Conservation (phyloP, 2,329 filamentous ascomycete genomes). For the Trichoderma polysporum region DNA sequence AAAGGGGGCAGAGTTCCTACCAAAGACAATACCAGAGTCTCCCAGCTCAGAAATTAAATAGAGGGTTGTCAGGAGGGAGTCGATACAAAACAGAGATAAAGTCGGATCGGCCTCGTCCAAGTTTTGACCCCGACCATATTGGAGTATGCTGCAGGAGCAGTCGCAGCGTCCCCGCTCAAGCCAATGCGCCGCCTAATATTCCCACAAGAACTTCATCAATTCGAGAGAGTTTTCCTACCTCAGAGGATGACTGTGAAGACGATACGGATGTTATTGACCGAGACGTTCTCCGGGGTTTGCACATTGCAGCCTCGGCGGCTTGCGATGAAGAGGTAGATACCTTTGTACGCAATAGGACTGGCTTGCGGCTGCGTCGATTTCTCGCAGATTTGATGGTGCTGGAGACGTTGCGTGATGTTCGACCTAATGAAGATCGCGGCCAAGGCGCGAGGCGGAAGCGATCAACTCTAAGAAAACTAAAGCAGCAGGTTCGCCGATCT, state of each 20-base stretch:
- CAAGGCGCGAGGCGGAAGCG: conserved; percentile 32
- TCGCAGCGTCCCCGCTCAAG: conserved; percentile 28
- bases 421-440: conserved; percentile 27
- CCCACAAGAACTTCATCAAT: conserved; percentile 39
- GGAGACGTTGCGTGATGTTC: conserved; percentile 43
- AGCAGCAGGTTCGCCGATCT: conserved; percentile 38
- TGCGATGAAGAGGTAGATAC: conserved; percentile 55
- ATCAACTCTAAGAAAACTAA: conserved; percentile 37
- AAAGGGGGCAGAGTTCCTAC: neutral
- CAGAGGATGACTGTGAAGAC: conserved; percentile 31
- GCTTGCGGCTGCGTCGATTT: conserved; percentile 53
- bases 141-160: conserved; percentile 31
- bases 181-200: conserved; percentile 35
- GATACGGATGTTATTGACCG: conserved; percentile 35
- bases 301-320: conserved; percentile 56
- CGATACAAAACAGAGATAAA: neutral
- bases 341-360: conserved; percentile 52
- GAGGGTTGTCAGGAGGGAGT: neutral
- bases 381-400: conserved; percentile 54
- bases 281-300: conserved; percentile 55
- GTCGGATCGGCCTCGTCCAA: neutral
- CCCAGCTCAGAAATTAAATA: neutral
- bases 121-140: conserved; percentile 26
- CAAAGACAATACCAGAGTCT: conserved; percentile 11
- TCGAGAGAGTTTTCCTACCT: conserved; percentile 26